A percentile compares a stretch with the other conserved stretches of the same genome.
These are phyloP conservation scores for Ceratocystis cacaofunesta DNA, from an alignment of 2,329 filamentous ascomycete genomes.

Conservation along the genomic window DNA sequence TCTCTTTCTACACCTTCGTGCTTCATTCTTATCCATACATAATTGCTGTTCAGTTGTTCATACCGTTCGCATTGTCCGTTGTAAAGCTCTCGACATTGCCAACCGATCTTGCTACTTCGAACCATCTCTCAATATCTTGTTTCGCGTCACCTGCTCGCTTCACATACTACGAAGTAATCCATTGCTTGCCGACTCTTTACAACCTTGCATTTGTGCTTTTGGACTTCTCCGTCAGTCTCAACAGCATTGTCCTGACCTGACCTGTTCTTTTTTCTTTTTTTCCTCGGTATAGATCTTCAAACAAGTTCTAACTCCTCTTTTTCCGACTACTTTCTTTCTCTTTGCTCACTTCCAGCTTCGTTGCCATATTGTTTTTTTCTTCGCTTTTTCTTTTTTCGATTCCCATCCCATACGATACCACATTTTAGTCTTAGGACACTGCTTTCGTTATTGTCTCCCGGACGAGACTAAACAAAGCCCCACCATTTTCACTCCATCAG, in stretches of 20 bases:
- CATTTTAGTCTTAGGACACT: neutral
- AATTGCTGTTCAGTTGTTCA: constrained; percentile 10
- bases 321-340: constrained; percentile 9
- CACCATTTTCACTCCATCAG: neutral
- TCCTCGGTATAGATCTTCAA: constrained; percentile 7
- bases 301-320: constrained; percentile 2
- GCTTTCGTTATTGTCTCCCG: constrained; percentile 13
- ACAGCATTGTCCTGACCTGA: neutral
- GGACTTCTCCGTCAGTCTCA: neutral
- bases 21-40: constrained; percentile 17
- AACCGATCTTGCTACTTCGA: constrained; percentile 1
- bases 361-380: neutral
- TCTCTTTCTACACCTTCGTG: constrained; percentile 9
- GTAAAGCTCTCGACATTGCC: neutral
- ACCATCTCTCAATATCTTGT: constrained; percentile 6
- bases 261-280: constrained; percentile 3
- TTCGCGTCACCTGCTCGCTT: constrained; percentile 12
- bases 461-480: constrained; percentile 12
- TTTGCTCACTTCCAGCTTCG: neutral
- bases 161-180: neutral
- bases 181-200: neutral
- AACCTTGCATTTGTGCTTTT: constrained; percentile 5
- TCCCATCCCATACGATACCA: constrained; percentile 5
- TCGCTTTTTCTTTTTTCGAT: neutral
- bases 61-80: constrained; percentile 5